Conservation (phyloP, 345 rosid species). For the Brassica cretica region DNA sequence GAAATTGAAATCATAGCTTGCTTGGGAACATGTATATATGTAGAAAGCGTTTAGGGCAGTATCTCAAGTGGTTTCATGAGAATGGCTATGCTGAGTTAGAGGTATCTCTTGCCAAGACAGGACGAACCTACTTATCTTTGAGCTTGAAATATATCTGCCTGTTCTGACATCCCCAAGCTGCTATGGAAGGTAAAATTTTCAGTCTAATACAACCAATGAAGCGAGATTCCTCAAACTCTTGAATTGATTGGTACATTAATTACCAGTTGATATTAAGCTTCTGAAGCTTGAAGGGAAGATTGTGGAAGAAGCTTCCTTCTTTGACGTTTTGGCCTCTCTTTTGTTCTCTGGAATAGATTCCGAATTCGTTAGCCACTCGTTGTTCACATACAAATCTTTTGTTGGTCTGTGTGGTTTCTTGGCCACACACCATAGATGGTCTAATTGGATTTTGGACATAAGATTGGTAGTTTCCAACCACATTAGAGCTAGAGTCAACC, state of each 20-base stretch:
- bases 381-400: neutral
- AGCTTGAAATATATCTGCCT: no score
- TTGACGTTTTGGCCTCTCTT: neutral
- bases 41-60: no score
- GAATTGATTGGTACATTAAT: neutral
- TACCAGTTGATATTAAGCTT: neutral
- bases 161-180: no score
- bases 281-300: neutral
- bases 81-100: no score
- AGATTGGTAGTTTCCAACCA: neutral
- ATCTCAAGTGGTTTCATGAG: no score
- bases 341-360: neutral
- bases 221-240: neutral
- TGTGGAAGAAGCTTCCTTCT: neutral
- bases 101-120: no score
- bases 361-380: neutral
- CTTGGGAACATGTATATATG: no score
- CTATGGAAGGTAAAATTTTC: no score
- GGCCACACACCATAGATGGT: no score
- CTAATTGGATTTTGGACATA: neutral
- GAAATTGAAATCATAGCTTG: no score
- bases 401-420: neutral
- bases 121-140: no score
- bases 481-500: no score
- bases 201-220: neutral